Conservation (phyloP, 2,329 filamentous ascomycete genomes). For the Macrophomina phaseolina region DNA sequence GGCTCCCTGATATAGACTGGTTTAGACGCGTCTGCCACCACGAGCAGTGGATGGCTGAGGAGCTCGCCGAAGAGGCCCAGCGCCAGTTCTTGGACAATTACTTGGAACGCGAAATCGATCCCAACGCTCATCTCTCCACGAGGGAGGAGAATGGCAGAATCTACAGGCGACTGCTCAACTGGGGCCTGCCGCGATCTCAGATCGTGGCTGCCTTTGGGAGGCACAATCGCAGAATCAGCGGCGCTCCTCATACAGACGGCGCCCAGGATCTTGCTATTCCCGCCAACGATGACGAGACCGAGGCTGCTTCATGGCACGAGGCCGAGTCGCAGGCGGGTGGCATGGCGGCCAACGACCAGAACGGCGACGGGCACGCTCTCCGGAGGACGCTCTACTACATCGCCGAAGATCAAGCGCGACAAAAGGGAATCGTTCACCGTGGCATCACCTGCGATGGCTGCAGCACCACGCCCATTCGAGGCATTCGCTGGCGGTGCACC, state of each 20-base stretch:
- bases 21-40: constrained; percentile 18
- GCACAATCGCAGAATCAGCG: constrained; percentile 9
- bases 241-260: constrained; percentile 10
- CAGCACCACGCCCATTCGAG: constrained; percentile 84
- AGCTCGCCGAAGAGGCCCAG: constrained; percentile 17
- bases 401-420: constrained; percentile 86
- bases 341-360: constrained; percentile 47
- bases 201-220: constrained; percentile 10
- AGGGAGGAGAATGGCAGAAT: constrained; percentile 2
- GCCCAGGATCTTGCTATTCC: constrained; percentile 2
- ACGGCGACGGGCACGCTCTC: constrained; percentile 73
- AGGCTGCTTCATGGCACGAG: constrained; percentile 37
- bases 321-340: constrained; percentile 6
- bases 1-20: constrained; percentile 18
- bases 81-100: constrained; percentile 23
- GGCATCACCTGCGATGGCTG: constrained; percentile 93
- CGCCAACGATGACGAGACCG: constrained; percentile 29
- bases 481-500: constrained; percentile 89
- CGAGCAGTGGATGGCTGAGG: constrained; percentile 14
- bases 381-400: constrained; percentile 88
- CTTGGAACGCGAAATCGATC: constrained; percentile 13
- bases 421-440: constrained; percentile 88
- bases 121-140: not conserved
- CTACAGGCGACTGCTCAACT: constrained; percentile 11
- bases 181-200: constrained; percentile 18